Evolutionary conservation across 768 basidiomycete genomes (phyloP).

Genomic region (Boletus tylopilopsis): DNA sequence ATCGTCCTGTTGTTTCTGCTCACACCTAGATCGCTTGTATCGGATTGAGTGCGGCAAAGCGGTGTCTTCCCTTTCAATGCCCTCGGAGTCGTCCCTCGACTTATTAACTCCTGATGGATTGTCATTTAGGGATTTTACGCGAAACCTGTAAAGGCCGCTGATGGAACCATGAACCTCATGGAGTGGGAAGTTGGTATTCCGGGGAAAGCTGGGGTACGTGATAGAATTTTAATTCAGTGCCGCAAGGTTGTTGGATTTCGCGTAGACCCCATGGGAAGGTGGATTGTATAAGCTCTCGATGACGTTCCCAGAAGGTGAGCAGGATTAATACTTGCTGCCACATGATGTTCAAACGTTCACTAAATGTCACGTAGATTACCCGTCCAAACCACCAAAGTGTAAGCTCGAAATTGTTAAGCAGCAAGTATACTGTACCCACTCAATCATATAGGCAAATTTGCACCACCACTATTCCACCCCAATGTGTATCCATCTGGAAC

Average conservation of each 20-base stretch:
- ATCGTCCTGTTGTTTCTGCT: neutral
- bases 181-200: constrained; percentile 99
- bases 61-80: neutral
- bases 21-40: constrained; percentile 1
- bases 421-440: neutral
- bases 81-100: neutral
- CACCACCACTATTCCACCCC: constrained; percentile 93
- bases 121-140: constrained; percentile 88
- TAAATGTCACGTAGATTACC: constrained; percentile 61
- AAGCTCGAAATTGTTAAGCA: constrained; percentile 29
- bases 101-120: constrained; percentile 5
- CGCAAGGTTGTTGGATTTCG: constrained; percentile 10
- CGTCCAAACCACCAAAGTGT: constrained; percentile 96
- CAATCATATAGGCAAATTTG: constrained; percentile 79
- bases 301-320: constrained; percentile 92
- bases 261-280: constrained; percentile 93
- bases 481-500: constrained; percentile 99
- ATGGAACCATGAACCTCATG: constrained; percentile 95
- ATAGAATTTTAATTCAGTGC: constrained; percentile 6
- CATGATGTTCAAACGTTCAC: neutral
- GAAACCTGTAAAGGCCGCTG: constrained; percentile 82
- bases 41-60: neutral
- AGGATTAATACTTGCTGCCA: neutral
- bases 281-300: constrained; percentile 93
- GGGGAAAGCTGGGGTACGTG: constrained; percentile 79